Evolutionary conservation across 2,329 filamentous ascomycete species (phyloP), one percentile per base, ranked within the genome.

Genomic region (Colletotrichum spaethianum): DNA sequence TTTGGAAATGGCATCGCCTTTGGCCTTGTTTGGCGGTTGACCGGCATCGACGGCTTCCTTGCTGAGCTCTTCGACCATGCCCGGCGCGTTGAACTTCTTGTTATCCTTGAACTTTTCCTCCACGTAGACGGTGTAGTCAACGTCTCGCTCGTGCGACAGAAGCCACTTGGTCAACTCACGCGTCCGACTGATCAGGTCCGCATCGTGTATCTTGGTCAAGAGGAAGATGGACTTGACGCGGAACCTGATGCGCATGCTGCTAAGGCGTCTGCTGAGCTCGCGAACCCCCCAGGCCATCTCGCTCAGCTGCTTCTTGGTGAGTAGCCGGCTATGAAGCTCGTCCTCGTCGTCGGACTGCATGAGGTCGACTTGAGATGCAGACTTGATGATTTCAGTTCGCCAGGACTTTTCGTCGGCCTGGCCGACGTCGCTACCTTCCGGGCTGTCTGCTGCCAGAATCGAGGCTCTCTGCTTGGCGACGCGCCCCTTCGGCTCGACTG

Each of bases 231-330:
- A 93, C 79, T 90, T 91, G 75, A 97, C 94, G 64, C 92, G 92
- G 75, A 98, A 90, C 80, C 93, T 93, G 74, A 99, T 86, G 70
- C 92, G 90, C 80, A 98, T 92, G 81, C 92, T 95, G 63, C 94
- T 93, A 71, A 98, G 84, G 72, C 94, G 93, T 78, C 97, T 93
- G 38, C 94, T 96, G 70, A 99, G 85, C 82, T 98, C 94, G 59
- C 96, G 89, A 70, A 98, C 96, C 33, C 96, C 95, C 91, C 96
- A 95, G 0, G 96, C 95, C 96, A 99, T 98, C 77, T 98, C 96
- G 18, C 93, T 95, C 52, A 99, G 87, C 82, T 99, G 94, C 81
- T 94, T 95, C 85, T 98, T 98, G 1, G 95, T 98, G 75, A 98
- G 87, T 61, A 98, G 89, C n/a, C 96, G 89, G 71, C 88, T 91